phyloP scores from a whole-genome alignment of 2,329 filamentous ascomycete species.

The Stachybotrys chlorohalonatus region DNA sequence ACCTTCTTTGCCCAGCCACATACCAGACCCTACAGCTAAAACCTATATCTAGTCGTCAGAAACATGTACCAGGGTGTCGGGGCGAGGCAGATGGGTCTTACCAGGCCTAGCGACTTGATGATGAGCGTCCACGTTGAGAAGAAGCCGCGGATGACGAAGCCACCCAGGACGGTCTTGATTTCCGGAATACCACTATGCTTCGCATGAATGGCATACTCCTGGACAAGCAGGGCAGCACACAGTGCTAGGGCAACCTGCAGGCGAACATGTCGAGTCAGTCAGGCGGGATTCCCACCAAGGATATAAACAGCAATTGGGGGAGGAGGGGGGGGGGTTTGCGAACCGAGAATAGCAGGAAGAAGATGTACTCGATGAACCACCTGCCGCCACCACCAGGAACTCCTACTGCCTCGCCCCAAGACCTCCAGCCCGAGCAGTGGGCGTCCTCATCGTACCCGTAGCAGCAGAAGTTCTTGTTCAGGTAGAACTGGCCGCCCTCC shows the following conservation, averaged over 20 bases:
- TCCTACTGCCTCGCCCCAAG: conserved; percentile 71
- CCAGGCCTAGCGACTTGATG: conserved; percentile 82
- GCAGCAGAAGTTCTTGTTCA: conserved; percentile 89
- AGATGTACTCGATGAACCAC: conserved; percentile 79
- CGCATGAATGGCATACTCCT: conserved; percentile 77
- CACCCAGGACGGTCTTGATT: conserved; percentile 92
- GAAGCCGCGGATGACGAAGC: conserved; percentile 84
- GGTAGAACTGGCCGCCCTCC: conserved; percentile 80
- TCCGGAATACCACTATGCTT: conserved; percentile 95
- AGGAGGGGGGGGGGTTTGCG: no score
- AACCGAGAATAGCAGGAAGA: conserved; percentile 80
- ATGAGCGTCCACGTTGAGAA: conserved; percentile 80
- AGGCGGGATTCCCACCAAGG: background rate
- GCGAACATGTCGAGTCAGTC: background rate
- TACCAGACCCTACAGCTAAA: conserved; percentile 82
- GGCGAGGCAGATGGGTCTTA: conserved; percentile 27
- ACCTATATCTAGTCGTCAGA: conserved; percentile 44
- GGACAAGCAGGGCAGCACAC: conserved; percentile 69
- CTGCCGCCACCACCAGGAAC: conserved; percentile 56
- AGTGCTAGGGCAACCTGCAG: conserved; percentile 61
- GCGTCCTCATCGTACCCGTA: conserved; percentile 78
- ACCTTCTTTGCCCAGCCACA: conserved; percentile 96
- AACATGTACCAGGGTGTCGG: background rate
- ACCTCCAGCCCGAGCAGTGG: conserved; percentile 78
- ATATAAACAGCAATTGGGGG: no score